Evolutionary conservation across 306 rosid species (phyloP).

Genomic region (Senna tora): DNA sequence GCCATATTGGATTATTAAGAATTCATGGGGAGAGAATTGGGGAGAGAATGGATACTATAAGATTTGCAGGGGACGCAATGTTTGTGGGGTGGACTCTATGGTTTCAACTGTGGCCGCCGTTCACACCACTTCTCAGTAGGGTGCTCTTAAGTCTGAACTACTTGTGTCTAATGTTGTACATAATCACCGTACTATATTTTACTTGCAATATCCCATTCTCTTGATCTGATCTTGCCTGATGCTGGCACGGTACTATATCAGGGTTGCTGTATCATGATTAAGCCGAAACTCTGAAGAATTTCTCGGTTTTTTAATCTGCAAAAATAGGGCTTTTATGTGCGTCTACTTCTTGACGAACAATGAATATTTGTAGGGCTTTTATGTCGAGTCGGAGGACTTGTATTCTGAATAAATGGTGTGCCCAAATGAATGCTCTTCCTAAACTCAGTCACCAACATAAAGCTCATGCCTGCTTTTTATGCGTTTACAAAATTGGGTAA

Average conservation of each 20-base stretch:
- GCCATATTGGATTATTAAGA: constrained; percentile 92
- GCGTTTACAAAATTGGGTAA: too few relatives aligned
- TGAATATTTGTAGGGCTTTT: neutral
- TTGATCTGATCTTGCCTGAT: neutral
- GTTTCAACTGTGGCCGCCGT: constrained; percentile 76
- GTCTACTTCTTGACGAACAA: neutral
- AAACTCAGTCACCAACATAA: neutral
- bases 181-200: constrained; percentile 7
- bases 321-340: too few relatives aligned
- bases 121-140: constrained; percentile 39
- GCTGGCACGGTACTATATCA: neutral
- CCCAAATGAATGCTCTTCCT: neutral
- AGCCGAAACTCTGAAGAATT: neutral
- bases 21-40: constrained; percentile 93
- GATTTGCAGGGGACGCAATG: constrained; percentile 77
- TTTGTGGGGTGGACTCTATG: constrained; percentile 90
- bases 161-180: constrained; percentile 18
- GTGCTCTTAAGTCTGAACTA: neutral
- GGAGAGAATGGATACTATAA: constrained; percentile 92
- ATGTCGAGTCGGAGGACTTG: neutral
- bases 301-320: neutral
- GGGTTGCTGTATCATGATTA: too few relatives aligned
- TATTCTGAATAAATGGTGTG: neutral
- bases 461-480: neutral
- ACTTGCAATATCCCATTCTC: neutral